Conservation (phyloP, 768 basidiomycete species). For the Glaciozyma martinii region DNA sequence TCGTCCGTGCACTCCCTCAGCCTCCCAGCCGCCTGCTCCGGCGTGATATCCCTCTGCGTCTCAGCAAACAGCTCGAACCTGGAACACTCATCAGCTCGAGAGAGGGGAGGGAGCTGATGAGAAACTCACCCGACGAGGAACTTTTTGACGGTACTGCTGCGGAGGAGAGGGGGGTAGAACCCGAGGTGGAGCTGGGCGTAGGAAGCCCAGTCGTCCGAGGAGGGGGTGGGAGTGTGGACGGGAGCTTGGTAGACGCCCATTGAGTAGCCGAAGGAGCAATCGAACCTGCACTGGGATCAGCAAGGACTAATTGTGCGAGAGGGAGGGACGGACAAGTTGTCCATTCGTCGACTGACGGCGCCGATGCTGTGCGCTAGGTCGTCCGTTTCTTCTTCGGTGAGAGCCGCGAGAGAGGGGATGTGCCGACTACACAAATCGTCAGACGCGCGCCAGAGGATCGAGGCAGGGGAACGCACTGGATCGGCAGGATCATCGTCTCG, state of each 20-base stretch:
- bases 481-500: slow-evolving; percentile 50
- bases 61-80: slow-evolving; percentile 89
- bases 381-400: slow-evolving; percentile 53
- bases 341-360: slow-evolving; percentile 28
- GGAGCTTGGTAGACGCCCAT: slow-evolving; percentile 91
- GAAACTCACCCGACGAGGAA: slow-evolving; percentile 77
- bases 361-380: slow-evolving; percentile 59
- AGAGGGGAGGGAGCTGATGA: too few relatives aligned
- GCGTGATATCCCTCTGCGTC: slow-evolving; percentile 77
- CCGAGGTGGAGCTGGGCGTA: slow-evolving; percentile 77
- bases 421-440: slow-evolving; percentile 53
- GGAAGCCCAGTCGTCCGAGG: slow-evolving; percentile 41
- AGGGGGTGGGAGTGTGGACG: slow-evolving; percentile 35
- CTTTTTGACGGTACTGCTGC: slow-evolving; percentile 74
- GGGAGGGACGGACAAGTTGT: slow-evolving; percentile 36
- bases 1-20: slow-evolving; percentile 41
- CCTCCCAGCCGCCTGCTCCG: slow-evolving; percentile 67
- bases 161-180: slow-evolving; percentile 72
- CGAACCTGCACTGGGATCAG: slow-evolving; percentile 67
- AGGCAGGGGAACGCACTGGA: neutral
- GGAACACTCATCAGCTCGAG: neutral
- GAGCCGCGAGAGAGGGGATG: slow-evolving; percentile 58
- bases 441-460: neutral
- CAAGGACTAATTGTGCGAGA: slow-evolving; percentile 45
- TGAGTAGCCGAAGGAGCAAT: slow-evolving; percentile 78